Base-by-base conservation (phyloP, 192 early-diverging fungal genomes). In the Globomyces pollinis-pini region DNA sequence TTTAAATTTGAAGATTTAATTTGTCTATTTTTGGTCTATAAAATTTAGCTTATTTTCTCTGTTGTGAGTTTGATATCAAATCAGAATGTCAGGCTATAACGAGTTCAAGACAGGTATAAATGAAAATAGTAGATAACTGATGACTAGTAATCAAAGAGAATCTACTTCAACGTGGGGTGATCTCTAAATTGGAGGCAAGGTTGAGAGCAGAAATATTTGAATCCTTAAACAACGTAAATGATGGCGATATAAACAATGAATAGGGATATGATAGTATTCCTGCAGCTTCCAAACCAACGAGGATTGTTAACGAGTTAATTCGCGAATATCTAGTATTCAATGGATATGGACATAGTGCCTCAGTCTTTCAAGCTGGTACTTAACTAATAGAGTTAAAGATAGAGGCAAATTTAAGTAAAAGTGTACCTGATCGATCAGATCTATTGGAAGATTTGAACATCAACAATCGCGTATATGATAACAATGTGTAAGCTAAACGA, bases 121-220 rank as follows among this genome's bases (percentile, higher is more conserved):
- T n/a, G n/a, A n/a, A n/a, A n/a, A n/a, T n/a, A n/a, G n/a, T n/a
- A n/a, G n/a, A n/a, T n/a, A n/a, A n/a, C n/a, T n/a, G n/a, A n/a
- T n/a, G n/a, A 47, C 16, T 55, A 76, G 74, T 70, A 7, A 45
- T 76, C 8, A 26, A 21, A 7, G 55, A 67, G 31, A 63, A 50
- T 38, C 60, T 77, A 16, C 38, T 61, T 23, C 51, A 64, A 3
- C 43, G 64, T 20, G 71, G 71, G 33, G 38, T 63, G 4, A 61
- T 74, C 21, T 42, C 43, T 13, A 58, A 68, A 20, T n/a, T 78
- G 23, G 53, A 66, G 47, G 62, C 76, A 1, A 31, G 34, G 13
- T 24, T 78, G 24, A 53, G 76, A n/a, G 64, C 69, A 16, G 64
- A 73, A 29, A 59, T 78, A n/a, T 78, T 71, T 58, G 28, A 56